Base-by-base conservation (phyloP, 2,329 filamentous ascomycete genomes). In the Cladosporium velox region DNA sequence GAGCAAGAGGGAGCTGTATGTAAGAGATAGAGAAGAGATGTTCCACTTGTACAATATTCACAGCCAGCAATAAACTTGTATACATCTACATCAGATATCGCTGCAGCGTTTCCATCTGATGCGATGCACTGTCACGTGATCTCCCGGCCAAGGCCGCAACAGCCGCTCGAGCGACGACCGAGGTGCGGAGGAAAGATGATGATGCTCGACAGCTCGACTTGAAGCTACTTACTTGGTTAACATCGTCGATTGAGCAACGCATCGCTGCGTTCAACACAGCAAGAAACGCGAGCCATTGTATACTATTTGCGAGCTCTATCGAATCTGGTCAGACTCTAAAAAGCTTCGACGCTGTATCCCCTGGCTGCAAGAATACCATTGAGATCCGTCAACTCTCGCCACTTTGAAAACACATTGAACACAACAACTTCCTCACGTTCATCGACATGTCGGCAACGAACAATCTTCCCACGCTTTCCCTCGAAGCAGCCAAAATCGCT, bases 401-500 rank as follows among this genome's bases (percentile, higher is more conserved):
- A 52, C 28, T 11, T 1, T 21, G 28, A 6, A 4, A 6, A 30
- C 4, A n/a, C 41, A 47, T 47, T 47, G n/a, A 24, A 47, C 0
- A n/a, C 8, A 3, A 47, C 41, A 3, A 35, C 34, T 21, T 11
- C 8, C n/a, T 24, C 21, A 24, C n/a, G 8, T 21, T n/a, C 6
- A 44, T n/a, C 35, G 44, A 18, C n/a, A 65, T 59, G 55, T 52
- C 64, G 7, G 54, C 76, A 35, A 77, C 76, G 18, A 70, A 73
- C 65, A 68, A 70, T 41, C 71, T 78, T 30, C 76, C 75, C 30
- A 72, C 70, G 28, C 75, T 78, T 63, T 73, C 73, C 15, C 72
- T 76, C 52, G 75, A 76, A 65, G 76, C 76, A 51, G 76, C 76
- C 5, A 72, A 75, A 59, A 63, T 77, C 28, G 76, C 76, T 14